A percentile compares a stretch with the other conserved stretches of the same genome.
Conservation (phyloP, 2,329 filamentous ascomycete species). For the Neurospora sp. region DNA sequence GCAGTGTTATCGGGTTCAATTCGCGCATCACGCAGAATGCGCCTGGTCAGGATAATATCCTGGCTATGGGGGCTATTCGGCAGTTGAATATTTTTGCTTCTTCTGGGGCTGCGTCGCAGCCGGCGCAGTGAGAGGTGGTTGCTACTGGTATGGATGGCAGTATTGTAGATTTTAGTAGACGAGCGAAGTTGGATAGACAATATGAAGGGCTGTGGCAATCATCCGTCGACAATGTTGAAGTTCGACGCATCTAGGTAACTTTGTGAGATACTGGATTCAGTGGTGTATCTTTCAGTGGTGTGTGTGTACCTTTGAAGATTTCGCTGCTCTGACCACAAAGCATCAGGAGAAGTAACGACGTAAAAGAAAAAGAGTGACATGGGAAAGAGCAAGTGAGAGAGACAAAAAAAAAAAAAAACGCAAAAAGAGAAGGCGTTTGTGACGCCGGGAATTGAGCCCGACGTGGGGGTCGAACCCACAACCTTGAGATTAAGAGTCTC, state of each 20-base stretch:
- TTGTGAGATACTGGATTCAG: neutral
- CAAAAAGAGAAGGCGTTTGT: neutral
- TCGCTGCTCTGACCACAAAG: neutral
- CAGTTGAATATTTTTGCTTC: neutral
- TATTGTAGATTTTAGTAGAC: neutral
- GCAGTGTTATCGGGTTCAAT: conserved; percentile 38
- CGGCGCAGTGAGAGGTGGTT: neutral
- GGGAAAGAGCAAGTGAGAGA: neutral
- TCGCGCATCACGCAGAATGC: conserved; percentile 34
- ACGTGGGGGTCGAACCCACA: neutral
- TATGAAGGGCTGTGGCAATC: neutral
- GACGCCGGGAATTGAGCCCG: neutral
- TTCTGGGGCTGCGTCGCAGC: neutral
- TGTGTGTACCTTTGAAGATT: neutral
- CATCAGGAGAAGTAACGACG: neutral
- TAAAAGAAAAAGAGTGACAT: neutral
- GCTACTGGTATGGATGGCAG: neutral
- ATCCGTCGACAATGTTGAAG: neutral
- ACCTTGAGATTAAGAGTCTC: conserved; percentile 45
- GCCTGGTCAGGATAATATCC: conserved; percentile 29
- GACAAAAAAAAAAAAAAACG: neutral
- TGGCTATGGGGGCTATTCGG: conserved; percentile 9
- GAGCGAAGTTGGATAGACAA: neutral
- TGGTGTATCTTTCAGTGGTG: too few relatives aligned
- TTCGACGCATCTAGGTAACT: neutral